Evolutionary conservation across 169 alveolate genomes (phyloP), one percentile per base, ranked within the genome.

Genomic region (Cryptosporidium ubiquitum): DNA sequence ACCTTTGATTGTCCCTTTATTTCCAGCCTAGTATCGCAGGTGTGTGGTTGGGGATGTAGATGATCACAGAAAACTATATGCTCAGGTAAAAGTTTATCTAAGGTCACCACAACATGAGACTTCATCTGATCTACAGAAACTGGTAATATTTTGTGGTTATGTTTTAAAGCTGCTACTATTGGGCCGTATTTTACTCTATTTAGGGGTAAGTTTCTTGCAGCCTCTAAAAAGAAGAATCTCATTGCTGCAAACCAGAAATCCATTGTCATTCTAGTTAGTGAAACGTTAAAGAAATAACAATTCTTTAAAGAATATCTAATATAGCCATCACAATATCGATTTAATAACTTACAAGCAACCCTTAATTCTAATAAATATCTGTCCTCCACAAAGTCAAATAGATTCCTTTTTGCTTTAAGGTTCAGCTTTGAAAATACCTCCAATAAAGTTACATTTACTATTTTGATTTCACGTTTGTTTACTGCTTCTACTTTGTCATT

Each of bases 1-100:
- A 79, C 89, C 51, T 79, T 79, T n/a, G 89, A 79, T 66, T 58
- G 89, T 29, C 89, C 89, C 29, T 79, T 79, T 18, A 79, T 79
- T 42, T 79, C 89, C 16, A 79, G 18, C 16, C 40, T 79, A 2
- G 58, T 66, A 64, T 79, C 74, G n/a, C 89, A 79, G 9, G 89
- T 79, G 14, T 79, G 89, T 60, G 89, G 89, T 20, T 79, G 89
- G 5, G 89, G 89, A 61, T 79, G 89, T 5, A 61, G 20, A 23
- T 79, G 89, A 49, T 79, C 61, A 66, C 89, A 79, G 61, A 79
- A 79, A 23, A 79, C 89, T 42, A 79, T 79, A 33, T 79, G 89
- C 39, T 79, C 89, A 16, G 89, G 79, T 18, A 58, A 33, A 18
- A 79, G 55, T 47, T 79, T 79, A 64, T 79, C 89, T 44, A 79